Conservation (phyloP, 2,329 filamentous ascomycete genomes). For the Xylaria sp. region DNA sequence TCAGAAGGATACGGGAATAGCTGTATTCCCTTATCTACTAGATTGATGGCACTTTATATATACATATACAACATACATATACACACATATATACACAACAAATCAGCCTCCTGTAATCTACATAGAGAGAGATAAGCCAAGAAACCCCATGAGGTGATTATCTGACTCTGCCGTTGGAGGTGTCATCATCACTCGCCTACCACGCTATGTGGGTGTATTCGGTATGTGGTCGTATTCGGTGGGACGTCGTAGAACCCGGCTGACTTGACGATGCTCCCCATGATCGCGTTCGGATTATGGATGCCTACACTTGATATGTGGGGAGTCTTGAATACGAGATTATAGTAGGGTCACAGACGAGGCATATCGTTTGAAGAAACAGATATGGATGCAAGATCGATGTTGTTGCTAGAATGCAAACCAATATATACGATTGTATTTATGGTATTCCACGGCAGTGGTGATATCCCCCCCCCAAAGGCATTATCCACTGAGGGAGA, state of each 20-base stretch:
- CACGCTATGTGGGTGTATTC: background rate
- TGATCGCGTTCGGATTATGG: background rate
- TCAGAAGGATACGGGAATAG: background rate
- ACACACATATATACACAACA: background rate
- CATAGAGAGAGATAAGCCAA: constrained; percentile 28
- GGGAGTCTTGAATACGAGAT: background rate
- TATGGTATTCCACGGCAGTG: constrained; percentile 14
- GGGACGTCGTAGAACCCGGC: background rate
- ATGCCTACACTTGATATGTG: background rate
- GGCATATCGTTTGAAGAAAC: background rate
- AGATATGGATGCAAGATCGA: background rate
- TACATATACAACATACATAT: background rate
- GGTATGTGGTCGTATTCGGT: background rate
- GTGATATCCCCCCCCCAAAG: background rate
- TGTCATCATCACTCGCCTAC: background rate
- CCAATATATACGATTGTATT: constrained; percentile 18
- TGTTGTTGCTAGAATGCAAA: constrained; percentile 15
- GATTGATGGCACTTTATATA: constrained; percentile 23
- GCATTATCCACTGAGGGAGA: background rate
- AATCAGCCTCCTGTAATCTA: constrained; percentile 18
- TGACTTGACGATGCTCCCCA: background rate
- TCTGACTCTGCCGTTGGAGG: constrained; percentile 13
- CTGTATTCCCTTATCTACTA: constrained; percentile 22
- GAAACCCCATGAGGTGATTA: constrained; percentile 8
- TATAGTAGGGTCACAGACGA: background rate